Conservation (phyloP, 306 rosid species). For the Trichosanthes cucumerina region DNA sequence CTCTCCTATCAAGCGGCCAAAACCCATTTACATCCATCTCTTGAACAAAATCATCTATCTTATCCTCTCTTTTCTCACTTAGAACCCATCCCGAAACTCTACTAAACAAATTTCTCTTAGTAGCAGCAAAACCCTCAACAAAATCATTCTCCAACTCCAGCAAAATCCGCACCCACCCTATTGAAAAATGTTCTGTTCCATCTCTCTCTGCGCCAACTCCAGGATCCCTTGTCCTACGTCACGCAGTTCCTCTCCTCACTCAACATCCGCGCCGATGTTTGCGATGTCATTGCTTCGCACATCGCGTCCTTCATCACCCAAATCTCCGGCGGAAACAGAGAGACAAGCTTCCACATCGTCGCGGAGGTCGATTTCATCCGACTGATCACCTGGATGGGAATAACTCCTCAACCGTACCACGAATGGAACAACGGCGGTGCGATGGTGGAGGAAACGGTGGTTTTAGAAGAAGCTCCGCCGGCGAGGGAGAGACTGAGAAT, state of each 20-base stretch:
- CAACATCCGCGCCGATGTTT: background rate
- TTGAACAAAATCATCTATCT: slow-evolving; percentile 72
- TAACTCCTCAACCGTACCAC: no score
- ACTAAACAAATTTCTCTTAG: slow-evolving; percentile 57
- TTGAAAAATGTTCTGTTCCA: no score
- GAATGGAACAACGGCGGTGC: no score
- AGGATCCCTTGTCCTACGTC: background rate
- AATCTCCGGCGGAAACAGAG: background rate
- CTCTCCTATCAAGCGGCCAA: slow-evolving; percentile 63
- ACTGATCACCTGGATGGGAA: background rate
- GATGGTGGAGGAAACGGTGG: no score
- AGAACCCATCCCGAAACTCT: slow-evolving; percentile 67
- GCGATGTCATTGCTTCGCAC: background rate
- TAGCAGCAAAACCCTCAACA: slow-evolving; percentile 57
- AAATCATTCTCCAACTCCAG: no score
- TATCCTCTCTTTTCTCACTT: slow-evolving; percentile 79
- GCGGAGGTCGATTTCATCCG: background rate
- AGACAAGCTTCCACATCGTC: background rate
- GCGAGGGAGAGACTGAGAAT: background rate
- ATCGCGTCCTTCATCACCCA: background rate
- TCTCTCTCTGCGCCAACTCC: background rate
- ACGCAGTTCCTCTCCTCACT: background rate
- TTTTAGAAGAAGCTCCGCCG: no score
- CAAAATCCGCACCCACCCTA: no score
- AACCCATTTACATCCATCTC: slow-evolving; percentile 64